Evolutionary conservation across 805 yeast genomes (phyloP), one percentile per base, ranked within the genome.

Genomic region (Metschnikowia anglica): DNA sequence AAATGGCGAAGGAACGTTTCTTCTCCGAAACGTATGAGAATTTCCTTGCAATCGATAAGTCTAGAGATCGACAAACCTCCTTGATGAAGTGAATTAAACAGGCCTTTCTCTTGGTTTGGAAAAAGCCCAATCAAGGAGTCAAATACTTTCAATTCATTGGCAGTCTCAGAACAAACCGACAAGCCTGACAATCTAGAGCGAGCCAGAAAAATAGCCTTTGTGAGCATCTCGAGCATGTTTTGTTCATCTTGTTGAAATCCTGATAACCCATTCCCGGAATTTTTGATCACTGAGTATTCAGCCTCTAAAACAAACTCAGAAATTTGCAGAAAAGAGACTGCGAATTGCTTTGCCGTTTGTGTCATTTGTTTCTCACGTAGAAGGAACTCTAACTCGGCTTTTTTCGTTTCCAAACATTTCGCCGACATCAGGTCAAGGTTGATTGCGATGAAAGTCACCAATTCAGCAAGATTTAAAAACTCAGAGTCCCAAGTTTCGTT

Each of bases 1-100:
- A 47, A 42, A 29, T 38, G 27, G 4, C 34, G 39, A 5, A 43
- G 23, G 19, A 15, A 23, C 16, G 34, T 30, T 18, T 41, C 31
- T 9, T 37, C 38, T 5, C 29, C 33, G 17, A 43, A 21, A 5
- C 39, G 43, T 21, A 25, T 17, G 28, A 48, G 37, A 2, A 39
- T 36, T 5, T 43, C 43, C 19, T 42, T 47, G 46, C 53, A 49
- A 6, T 47, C 44, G 12, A 24, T 25, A 9, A 46, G 13, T 16
- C 26, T 27, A 8, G 39, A 34, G n/a, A 21, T 20, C 5, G 23
- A 10, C 18, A 7, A 16, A 6, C 18, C 36, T 5, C 12, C 9
- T 12, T 18, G 25, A 8, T 23, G 23, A 18, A 8, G 16, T 8
- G 37, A 2, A 23, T 23, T 21, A n/a, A 12, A n/a, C 5, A n/a